A percentile compares a stretch with the other conserved stretches of the same genome.
Evolutionary conservation across 805 yeast species (phyloP).

Genomic region (Ogataea ramenticola): DNA sequence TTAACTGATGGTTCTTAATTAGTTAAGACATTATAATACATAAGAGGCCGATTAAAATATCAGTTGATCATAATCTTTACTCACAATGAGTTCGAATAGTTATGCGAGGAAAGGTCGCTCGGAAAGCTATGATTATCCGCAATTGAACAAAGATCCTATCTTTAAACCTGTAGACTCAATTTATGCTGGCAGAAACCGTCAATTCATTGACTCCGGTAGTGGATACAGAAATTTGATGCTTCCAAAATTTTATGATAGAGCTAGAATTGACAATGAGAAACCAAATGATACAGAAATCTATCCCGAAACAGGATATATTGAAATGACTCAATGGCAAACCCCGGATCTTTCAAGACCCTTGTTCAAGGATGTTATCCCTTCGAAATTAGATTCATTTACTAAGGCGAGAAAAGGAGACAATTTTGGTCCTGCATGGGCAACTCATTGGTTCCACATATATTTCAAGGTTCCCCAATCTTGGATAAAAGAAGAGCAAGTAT

Average conservation of each 20-base stretch:
- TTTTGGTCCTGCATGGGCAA: conserved; percentile 95
- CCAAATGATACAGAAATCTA: conserved; percentile 12
- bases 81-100: background rate
- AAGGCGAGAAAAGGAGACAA: conserved; percentile 61
- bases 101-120: background rate
- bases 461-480: conserved; percentile 59
- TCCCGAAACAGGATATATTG: conserved; percentile 37
- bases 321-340: conserved; percentile 63
- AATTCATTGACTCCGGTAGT: conserved; percentile 69
- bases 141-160: conserved; percentile 45
- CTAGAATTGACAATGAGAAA: conserved; percentile 39
- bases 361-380: conserved; percentile 50
- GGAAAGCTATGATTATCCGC: conserved; percentile 26
- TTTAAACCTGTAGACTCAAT: conserved; percentile 72
- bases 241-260: conserved; percentile 71
- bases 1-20: no score
- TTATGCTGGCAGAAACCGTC: conserved; percentile 66
- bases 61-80: no score
- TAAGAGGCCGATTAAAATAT: no score
- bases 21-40: no score
- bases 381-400: conserved; percentile 39
- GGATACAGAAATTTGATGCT: conserved; percentile 64
- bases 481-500: conserved; percentile 44
- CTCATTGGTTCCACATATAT: conserved; percentile 83
- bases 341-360: conserved; percentile 62